Base-by-base conservation (phyloP, 73 alveolate species). In the Paramecium sexaurelia region DNA sequence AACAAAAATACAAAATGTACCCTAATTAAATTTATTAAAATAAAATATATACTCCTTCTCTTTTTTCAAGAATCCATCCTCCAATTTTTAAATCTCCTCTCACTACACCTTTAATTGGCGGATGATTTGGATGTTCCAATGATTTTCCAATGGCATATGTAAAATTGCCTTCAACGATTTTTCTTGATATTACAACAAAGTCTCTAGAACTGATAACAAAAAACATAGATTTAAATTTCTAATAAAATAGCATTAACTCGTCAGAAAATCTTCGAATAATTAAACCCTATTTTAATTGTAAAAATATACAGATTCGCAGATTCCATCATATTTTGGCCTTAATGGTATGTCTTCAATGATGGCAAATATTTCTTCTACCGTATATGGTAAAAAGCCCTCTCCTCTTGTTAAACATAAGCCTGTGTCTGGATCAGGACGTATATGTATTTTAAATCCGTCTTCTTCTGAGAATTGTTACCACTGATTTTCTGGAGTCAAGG, bases 21-120 rank as follows among this genome's bases (percentile, higher is more conserved):
- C 67, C 67, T 51, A 43, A 43, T 45, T 11, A 45, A 45, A 45
- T 45, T 45, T 45, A 45, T 45, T 51, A n/a, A 51, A 3, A n/a
- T 51, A 51, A 6, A 19, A 51, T 15, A 15, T 6, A 51, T 51
- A 51, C 86, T 37, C 61, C 61, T 71, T 71, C 86, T 37, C 56
- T 71, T 71, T 71, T 37, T 71, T 71, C 86, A 35, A 71, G 86
- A 32, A 71, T 35, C 86, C 86, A 71, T 19, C 86, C 86, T 5
- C 86, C 86, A 19, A 71, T 35, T 71, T 71, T 71, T 5, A 71
- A 11, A 71, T 71, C 86, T 32, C 55, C 86, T 71, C 86, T 71
- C 0, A 71, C 86, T 13, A 20, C 56, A 20, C 86, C 86, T 36
- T 71, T 71, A 61, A 61, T 6, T 1, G 83, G 45, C 7, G 45